Percentiles rank a stretch among this genome's conserved stretches.
Conservation (phyloP, 257 asterid species). For the Penstemon davidsonii region DNA sequence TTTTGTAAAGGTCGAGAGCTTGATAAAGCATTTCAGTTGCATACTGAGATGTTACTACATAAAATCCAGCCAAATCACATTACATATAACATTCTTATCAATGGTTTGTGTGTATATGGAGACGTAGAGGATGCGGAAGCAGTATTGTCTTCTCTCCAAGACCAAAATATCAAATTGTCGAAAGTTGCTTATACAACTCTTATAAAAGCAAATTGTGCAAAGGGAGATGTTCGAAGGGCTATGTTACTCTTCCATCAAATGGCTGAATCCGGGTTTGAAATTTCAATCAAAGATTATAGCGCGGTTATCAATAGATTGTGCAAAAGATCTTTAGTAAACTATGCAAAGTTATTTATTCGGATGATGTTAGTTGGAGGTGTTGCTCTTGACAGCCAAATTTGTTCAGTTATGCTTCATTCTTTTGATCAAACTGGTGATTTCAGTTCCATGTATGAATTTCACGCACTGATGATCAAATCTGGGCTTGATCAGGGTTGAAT, state of each 20-base stretch:
- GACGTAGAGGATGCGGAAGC: constrained; percentile 56
- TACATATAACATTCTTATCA: constrained; percentile 66
- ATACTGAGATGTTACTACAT: constrained; percentile 46
- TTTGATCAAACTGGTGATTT: constrained; percentile 39
- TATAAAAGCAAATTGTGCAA: constrained; percentile 75
- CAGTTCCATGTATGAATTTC: constrained; percentile 39
- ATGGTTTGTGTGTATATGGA: constrained; percentile 62
- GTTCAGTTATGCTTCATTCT: constrained; percentile 43
- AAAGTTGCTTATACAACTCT: constrained; percentile 69
- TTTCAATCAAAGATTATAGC: constrained; percentile 69
- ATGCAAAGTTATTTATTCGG: constrained; percentile 50
- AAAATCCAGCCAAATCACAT: constrained; percentile 49
- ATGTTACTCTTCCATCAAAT: constrained; percentile 53
- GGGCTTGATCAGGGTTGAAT: constrained; percentile 52
- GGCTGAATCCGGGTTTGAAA: constrained; percentile 59
- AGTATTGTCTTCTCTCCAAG: constrained; percentile 46
- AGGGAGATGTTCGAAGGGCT: constrained; percentile 64
- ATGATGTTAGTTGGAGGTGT: constrained; percentile 53
- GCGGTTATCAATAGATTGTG: constrained; percentile 79
- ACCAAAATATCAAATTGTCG: constrained; percentile 40
- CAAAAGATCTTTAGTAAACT: constrained; percentile 51
- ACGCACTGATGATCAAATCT: constrained; percentile 53
- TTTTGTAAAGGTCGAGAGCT: constrained; percentile 52
- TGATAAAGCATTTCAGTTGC: constrained; percentile 43
- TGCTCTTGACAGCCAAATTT: constrained; percentile 47